phyloP scores from a whole-genome alignment of 306 rosid genomes.

The Herpetospermum pedunculosum region DNA sequence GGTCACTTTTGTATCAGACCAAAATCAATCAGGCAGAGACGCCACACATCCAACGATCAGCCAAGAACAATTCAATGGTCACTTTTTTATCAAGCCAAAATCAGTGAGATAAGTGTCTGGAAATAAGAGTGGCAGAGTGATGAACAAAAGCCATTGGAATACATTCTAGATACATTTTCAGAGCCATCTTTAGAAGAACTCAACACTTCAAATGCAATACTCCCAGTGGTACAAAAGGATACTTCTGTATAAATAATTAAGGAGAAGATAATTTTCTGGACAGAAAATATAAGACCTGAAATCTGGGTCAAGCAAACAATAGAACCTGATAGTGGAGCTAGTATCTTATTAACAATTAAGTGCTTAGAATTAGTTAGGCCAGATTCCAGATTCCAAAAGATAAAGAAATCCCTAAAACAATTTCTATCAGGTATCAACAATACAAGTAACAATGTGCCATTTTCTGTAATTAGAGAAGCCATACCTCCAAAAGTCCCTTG shows the following conservation, averaged over 20 bases:
- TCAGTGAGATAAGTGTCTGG: background rate
- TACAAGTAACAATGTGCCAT: background rate
- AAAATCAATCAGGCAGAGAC: background rate
- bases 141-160: background rate
- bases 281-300: background rate
- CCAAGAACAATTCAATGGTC: background rate
- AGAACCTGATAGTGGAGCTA: background rate
- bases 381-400: background rate
- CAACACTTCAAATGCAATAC: conserved; percentile 1
- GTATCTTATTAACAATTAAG: background rate
- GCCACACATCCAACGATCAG: background rate
- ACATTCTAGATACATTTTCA: background rate
- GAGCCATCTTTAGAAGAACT: background rate
- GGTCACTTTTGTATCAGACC: background rate
- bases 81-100: background rate
- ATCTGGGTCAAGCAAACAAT: background rate
- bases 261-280: background rate
- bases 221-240: background rate
- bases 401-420: background rate
- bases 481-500: conserved; percentile 89
- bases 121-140: background rate
- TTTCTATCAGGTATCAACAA: background rate
- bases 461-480: background rate
- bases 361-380: background rate
- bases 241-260: background rate